Base-by-base conservation (phyloP, 2,329 filamentous ascomycete genomes). In the Aphanoascus verrucosus region DNA sequence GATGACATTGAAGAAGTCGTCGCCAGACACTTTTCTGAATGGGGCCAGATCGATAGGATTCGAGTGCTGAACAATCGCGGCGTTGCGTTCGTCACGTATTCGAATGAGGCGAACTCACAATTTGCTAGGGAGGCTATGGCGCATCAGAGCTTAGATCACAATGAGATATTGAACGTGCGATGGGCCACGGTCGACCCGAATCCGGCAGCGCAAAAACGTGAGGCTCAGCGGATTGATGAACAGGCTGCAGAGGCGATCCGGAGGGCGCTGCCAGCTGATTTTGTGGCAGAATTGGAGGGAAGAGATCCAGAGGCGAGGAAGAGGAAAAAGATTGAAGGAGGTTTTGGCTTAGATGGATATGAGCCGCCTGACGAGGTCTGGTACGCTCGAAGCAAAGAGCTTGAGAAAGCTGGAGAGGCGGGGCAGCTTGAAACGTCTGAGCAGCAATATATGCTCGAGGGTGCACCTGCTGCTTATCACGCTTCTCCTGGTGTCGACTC, bases 121-220 rank as follows among this genome's bases (percentile, higher is more conserved):
- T 95, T 95, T 62, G 89, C 89, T 2, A 91, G 91, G 66, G 89
- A 95, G 69, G 87, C 93, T 0, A 97, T 98, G 91, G 87, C 88
- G 4, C 88, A 96, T 65, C 93, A 98, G 71, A 82, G 83, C 0
- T 75, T 98, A 28, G 93, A 98, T 63, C 85, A 97, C 68, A 84
- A 82, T 58, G 93, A 98, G 71, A 84, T 96, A 19, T 74, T 98
- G 23, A 98, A 98, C 68, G 90, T 98, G 46, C 80, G 94, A 58
- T 98, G 93, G 93, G 93, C 93, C 41, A 98, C 93, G 0, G 86
- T 88, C 5, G 93, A 98, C 65, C 93, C 93, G 1, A 98, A 98
- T 61, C 93, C 93, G 0, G 84, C 93, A 75, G 89, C 91, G 1
- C 88, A 95, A 68, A 94, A 94, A 59, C 80, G 94, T 56, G 93